Conservation (phyloP, 306 rosid species). For the Casuarina equisetifolia region DNA sequence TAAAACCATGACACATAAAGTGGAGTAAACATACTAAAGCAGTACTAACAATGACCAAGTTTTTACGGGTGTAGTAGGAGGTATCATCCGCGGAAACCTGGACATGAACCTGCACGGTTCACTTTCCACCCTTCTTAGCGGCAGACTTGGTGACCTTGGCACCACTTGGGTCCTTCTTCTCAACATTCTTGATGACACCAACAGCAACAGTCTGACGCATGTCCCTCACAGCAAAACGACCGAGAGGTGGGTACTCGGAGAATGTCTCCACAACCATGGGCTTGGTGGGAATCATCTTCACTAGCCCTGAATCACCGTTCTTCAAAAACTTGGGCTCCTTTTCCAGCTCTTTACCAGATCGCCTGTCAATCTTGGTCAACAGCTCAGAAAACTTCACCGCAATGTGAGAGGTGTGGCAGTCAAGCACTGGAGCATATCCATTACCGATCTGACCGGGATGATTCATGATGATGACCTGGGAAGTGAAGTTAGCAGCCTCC, state of each 20-base stretch:
- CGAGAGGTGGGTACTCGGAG: slow-evolving; percentile 42
- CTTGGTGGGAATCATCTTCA: slow-evolving; percentile 50
- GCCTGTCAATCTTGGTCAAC: slow-evolving; percentile 41
- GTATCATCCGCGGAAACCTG: neutral
- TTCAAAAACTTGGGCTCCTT: slow-evolving; percentile 39
- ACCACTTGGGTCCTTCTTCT: slow-evolving; percentile 59
- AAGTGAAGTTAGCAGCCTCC: slow-evolving; percentile 37
- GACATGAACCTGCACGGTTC: slow-evolving; percentile 29
- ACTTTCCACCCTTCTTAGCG: slow-evolving; percentile 49
- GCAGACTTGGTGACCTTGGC: slow-evolving; percentile 67
- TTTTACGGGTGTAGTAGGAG: neutral
- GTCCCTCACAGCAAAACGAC: slow-evolving; percentile 48
- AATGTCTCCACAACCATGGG: slow-evolving; percentile 51
- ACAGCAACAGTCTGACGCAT: slow-evolving; percentile 38
- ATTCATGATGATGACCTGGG: slow-evolving; percentile 51
- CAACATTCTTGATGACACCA: slow-evolving; percentile 36
- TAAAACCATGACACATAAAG: slow-evolving; percentile 12
- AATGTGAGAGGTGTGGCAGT: slow-evolving; percentile 48
- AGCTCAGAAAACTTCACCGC: slow-evolving; percentile 43
- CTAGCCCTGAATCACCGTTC: slow-evolving; percentile 45
- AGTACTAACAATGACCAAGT: neutral
- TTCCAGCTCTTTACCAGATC: slow-evolving; percentile 34
- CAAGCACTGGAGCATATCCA: slow-evolving; percentile 44
- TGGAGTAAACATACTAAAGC: neutral
- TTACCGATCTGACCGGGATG: slow-evolving; percentile 42